Evolutionary conservation across 148 eudicot species (phyloP), one percentile per base, ranked within the genome.

Genomic region (Vaccinium myrtillus): DNA sequence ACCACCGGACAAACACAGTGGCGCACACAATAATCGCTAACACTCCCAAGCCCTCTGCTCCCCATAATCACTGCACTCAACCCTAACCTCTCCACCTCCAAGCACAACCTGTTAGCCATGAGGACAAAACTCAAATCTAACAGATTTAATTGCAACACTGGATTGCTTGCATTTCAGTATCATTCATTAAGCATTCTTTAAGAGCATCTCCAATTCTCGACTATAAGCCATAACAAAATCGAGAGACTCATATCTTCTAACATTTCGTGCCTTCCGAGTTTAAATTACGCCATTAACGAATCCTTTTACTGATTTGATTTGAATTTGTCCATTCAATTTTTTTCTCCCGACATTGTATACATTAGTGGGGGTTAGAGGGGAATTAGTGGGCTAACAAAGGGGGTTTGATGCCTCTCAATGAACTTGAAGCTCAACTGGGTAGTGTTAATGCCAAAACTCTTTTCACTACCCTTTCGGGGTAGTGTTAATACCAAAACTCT

Each of bases 41-140:
- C n/a, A n/a, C n/a, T n/a, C n/a, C n/a, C n/a, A n/a, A n/a, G n/a
- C n/a, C n/a, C n/a, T n/a, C n/a, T n/a, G n/a, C n/a, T n/a, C n/a
- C n/a, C n/a, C n/a, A n/a, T n/a, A n/a, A n/a, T n/a, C n/a, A n/a
- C 83, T 1, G 86, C 79, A 55, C 83, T 84, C 83, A 84, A 43
- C 50, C 86, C 61, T 1, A 84, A 83, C 86, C 86, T 84, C 86
- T 84, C 86, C 54, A 84, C 86, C 78, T 84, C 86, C 77, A 84
- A 77, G 69, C 86, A 84, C 50, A 84, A 67, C 73, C 69, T 61
- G 27, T 61, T 61, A 8, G 69, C 25, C 69, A 61, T 19, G 27
- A 21, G 27, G 13, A 61, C 69, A 61, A 61, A 61, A 61, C 27
- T 8, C 69, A 61, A 9, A 61, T n/a, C 4, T 0, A n/a, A 61